phyloP scores from a whole-genome alignment of 305 asterid species.

The Fraxinus floribunda region DNA sequence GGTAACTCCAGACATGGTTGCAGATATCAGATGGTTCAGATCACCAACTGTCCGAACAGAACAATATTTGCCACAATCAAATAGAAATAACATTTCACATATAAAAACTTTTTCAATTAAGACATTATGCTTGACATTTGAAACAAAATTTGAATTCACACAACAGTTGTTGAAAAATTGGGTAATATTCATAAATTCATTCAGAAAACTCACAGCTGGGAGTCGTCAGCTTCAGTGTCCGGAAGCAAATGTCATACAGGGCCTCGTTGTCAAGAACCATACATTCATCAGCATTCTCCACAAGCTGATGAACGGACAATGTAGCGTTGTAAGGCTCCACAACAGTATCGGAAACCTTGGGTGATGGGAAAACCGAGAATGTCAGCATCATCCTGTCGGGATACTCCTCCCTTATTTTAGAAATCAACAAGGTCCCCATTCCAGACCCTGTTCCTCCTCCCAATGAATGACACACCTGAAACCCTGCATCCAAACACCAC shows the following conservation, averaged over 20 bases:
- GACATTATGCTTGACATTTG: too few relatives aligned
- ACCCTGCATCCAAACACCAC: conserved; percentile 23
- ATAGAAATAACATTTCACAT: background rate
- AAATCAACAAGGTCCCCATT: conserved; percentile 43
- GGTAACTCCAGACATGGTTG: conserved; percentile 44
- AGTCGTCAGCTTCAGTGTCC: conserved; percentile 42
- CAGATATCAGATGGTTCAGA: conserved; percentile 40
- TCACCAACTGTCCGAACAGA: conserved; percentile 35
- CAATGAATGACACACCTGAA: conserved; percentile 45
- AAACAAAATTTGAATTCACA: background rate
- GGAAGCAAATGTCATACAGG: conserved; percentile 43
- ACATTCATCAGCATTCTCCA: conserved; percentile 44
- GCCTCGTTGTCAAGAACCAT: conserved; percentile 48
- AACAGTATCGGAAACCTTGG: conserved; percentile 41
- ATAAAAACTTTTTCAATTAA: background rate
- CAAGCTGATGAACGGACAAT: conserved; percentile 44
- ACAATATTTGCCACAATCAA: background rate
- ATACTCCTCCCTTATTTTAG: conserved; percentile 42
- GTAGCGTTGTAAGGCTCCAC: conserved; percentile 46
- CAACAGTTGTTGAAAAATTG: background rate
- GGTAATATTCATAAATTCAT: background rate
- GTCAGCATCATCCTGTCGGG: conserved; percentile 50
- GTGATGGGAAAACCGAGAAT: conserved; percentile 43
- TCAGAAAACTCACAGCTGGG: conserved; percentile 38
- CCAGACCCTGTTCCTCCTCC: conserved; percentile 51